These are phyloP conservation scores for Oryza nivara DNA, from an alignment of 176 grass and related monocot species.

Conservation along the genomic window DNA sequence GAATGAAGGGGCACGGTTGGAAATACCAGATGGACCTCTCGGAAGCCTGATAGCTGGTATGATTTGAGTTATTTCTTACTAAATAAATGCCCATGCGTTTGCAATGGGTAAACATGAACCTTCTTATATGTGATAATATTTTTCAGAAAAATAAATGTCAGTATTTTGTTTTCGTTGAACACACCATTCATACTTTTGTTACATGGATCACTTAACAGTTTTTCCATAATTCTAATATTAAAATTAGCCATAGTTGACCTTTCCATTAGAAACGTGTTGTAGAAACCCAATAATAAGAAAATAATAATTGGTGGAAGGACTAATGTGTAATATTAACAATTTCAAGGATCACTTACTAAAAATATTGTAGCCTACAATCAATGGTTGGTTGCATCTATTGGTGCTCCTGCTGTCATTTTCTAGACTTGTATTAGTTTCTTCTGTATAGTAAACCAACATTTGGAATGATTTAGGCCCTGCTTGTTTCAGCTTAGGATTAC, in stretches of 20 bases:
- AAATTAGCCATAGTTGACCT: neutral
- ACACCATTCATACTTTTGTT: neutral
- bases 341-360: neutral
- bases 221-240: neutral
- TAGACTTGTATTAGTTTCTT: neutral
- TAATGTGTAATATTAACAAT: neutral
- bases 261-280: neutral
- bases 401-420: neutral
- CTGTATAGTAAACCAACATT: neutral
- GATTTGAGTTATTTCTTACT: slow-evolving; percentile 25
- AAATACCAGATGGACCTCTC: slow-evolving; percentile 93
- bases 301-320: neutral
- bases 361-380: neutral
- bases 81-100: neutral
- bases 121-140: neutral
- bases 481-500: too few relatives aligned
- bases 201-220: neutral
- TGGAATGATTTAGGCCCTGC: neutral
- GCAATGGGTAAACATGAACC: neutral
- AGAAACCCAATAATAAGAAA: neutral
- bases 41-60: slow-evolving; percentile 90
- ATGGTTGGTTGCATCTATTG: slow-evolving; percentile 1
- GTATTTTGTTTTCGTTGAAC: neutral
- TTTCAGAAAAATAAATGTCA: neutral
- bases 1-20: slow-evolving; percentile 83